Evolutionary conservation across 495 filamentous ascomycete species (phyloP).

Genomic region (Talaromyces stipitatus): DNA sequence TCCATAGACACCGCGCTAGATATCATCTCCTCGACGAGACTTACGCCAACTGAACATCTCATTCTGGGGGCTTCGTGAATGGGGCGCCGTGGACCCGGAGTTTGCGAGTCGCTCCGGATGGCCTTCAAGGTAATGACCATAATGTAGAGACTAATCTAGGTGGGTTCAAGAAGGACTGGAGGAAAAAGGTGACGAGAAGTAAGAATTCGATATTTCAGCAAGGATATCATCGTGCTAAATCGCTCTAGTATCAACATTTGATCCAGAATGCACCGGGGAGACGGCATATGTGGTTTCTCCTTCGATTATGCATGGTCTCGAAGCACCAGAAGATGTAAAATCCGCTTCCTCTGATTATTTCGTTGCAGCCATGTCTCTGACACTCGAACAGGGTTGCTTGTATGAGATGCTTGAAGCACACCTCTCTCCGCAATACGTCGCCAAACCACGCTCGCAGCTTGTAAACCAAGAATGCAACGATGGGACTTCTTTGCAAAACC

Average conservation of each 20-base stretch:
- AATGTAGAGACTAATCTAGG: slow-evolving; percentile 2
- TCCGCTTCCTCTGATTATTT: background rate
- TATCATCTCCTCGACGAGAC: slow-evolving; percentile 6
- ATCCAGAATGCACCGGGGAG: background rate
- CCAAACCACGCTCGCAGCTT: background rate
- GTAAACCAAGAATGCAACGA: background rate
- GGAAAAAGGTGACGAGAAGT: slow-evolving; percentile 1
- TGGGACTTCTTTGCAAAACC: slow-evolving; percentile 5
- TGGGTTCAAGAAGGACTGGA: slow-evolving; percentile 9
- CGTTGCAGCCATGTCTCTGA: background rate
- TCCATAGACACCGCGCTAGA: background rate
- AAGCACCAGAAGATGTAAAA: background rate
- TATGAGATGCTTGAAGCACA: slow-evolving; percentile 2
- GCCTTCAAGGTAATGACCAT: background rate
- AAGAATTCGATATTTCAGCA: background rate
- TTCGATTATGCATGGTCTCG: slow-evolving; percentile 3
- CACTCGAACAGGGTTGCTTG: background rate
- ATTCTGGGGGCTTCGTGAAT: slow-evolving; percentile 10
- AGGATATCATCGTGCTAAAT: background rate
- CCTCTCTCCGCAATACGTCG: slow-evolving; percentile 1
- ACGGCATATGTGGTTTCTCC: slow-evolving; percentile 11
- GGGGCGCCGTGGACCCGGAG: slow-evolving; percentile 7
- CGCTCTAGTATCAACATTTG: background rate
- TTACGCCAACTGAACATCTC: slow-evolving; percentile 10
- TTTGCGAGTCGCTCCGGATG: background rate